Percentiles rank a stretch among this genome's conserved stretches.
Conservation (phyloP, 2,329 filamentous ascomycete species). For the Fusarium redolens region DNA sequence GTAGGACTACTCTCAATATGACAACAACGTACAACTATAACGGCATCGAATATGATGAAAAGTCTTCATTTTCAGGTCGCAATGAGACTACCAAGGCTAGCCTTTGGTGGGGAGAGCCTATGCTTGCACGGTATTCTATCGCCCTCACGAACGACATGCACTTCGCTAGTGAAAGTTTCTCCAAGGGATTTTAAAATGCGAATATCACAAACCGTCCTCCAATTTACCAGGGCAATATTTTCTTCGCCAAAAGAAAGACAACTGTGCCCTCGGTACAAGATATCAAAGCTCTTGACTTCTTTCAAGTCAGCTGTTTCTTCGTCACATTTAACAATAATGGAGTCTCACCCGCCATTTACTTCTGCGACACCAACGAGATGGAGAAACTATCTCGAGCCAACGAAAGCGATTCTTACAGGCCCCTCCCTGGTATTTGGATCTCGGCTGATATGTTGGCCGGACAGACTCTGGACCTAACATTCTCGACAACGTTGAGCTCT, state of each 20-base stretch:
- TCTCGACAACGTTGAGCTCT: neutral
- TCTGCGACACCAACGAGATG: neutral
- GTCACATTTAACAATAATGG: neutral
- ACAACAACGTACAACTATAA: neutral
- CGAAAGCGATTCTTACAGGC: too few relatives aligned
- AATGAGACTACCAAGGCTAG: neutral
- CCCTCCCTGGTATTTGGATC: neutral
- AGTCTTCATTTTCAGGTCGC: neutral
- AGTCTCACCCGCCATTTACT: neutral
- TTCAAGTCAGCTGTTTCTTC: neutral
- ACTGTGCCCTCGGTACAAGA: neutral
- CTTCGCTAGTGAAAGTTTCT: neutral
- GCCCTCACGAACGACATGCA: neutral
- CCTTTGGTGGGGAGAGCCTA: neutral
- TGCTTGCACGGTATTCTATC: neutral
- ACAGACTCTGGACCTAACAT: rapidly evolving
- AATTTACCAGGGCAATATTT: neutral
- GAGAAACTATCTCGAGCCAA: too few relatives aligned
- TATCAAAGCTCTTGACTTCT: neutral
- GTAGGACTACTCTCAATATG: neutral
- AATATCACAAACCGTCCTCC: too few relatives aligned
- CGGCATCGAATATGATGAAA: neutral
- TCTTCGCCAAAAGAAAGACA: neutral
- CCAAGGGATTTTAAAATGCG: neutral
- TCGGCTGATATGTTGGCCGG: neutral